Conservation (phyloP, 768 basidiomycete genomes). For the Hemileccinum rubropunctum region DNA sequence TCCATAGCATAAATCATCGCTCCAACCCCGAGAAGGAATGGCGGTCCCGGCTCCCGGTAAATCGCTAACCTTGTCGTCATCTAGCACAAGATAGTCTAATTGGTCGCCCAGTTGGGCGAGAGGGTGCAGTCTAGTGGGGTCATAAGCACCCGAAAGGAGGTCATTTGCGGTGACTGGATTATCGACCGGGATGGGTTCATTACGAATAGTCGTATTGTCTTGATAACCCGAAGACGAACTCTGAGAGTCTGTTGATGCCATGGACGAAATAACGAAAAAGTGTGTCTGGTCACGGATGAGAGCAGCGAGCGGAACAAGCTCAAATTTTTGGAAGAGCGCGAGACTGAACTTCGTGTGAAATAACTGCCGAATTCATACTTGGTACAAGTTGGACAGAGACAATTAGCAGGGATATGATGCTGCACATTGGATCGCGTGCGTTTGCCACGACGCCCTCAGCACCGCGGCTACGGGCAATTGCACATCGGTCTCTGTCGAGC, state of each 20-base stretch:
- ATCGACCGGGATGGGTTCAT: constrained; percentile 38
- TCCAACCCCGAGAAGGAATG: constrained; percentile 94
- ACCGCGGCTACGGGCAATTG: constrained; percentile 23
- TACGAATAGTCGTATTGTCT: constrained; percentile 39
- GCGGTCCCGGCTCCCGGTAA: constrained; percentile 89
- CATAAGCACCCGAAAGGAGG: constrained; percentile 83
- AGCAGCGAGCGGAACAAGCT: constrained; percentile 15
- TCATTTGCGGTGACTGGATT: constrained; percentile 79
- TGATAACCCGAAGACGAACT: constrained; percentile 38
- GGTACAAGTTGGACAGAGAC: constrained; percentile 20
- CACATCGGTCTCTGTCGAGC: constrained; percentile 22
- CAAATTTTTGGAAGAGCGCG: constrained; percentile 33
- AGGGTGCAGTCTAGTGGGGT: constrained; percentile 91
- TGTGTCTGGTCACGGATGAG: constrained; percentile 18
- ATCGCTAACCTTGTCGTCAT: constrained; percentile 93
- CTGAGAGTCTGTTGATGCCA: constrained; percentile 29
- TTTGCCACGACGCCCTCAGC: constrained; percentile 21
- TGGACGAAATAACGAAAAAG: constrained; percentile 11
- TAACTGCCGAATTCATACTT: constrained; percentile 5
- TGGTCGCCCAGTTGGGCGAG: constrained; percentile 89
- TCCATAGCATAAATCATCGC: constrained; percentile 98
- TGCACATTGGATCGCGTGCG: constrained; percentile 22
- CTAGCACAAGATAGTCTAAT: constrained; percentile 92
- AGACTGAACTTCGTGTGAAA: constrained; percentile 18
- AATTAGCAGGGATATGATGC: constrained; percentile 25